phyloP scores from a whole-genome alignment of 2,329 filamentous ascomycete species.

The Penicillium sp. region DNA sequence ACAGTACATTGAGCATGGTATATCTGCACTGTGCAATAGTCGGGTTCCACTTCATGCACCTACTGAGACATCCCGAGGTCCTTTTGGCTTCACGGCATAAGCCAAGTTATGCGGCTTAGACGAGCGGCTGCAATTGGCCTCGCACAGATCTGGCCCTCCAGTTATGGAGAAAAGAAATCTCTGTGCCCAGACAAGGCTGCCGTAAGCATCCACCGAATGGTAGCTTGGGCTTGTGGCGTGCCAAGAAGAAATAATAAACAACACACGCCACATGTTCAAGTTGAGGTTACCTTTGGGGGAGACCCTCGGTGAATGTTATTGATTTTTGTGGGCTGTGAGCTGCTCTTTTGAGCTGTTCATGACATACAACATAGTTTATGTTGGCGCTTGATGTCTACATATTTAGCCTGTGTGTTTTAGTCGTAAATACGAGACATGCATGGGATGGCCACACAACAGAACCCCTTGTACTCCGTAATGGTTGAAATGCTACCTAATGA shows the following conservation, averaged over 20 bases:
- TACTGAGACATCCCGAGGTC: not conserved
- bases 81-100: not conserved
- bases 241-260: constrained; percentile 1
- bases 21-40: not conserved
- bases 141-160: not conserved
- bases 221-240: not conserved
- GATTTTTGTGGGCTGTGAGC: not conserved
- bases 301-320: not conserved
- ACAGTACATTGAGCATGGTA: not conserved
- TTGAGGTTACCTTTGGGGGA: not conserved
- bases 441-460: not conserved
- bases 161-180: not conserved
- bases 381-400: not conserved
- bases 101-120: not conserved
- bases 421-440: not conserved
- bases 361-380: too few relatives aligned
- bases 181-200: not conserved
- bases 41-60: not conserved
- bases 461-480: too few relatives aligned
- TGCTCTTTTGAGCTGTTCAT: not conserved
- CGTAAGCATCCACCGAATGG: not conserved
- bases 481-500: not conserved
- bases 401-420: not conserved
- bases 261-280: not conserved
- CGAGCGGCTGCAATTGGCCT: not conserved